Base-by-base conservation (phyloP, 2,329 filamentous ascomycete species). In the Lachnellula cervina region DNA sequence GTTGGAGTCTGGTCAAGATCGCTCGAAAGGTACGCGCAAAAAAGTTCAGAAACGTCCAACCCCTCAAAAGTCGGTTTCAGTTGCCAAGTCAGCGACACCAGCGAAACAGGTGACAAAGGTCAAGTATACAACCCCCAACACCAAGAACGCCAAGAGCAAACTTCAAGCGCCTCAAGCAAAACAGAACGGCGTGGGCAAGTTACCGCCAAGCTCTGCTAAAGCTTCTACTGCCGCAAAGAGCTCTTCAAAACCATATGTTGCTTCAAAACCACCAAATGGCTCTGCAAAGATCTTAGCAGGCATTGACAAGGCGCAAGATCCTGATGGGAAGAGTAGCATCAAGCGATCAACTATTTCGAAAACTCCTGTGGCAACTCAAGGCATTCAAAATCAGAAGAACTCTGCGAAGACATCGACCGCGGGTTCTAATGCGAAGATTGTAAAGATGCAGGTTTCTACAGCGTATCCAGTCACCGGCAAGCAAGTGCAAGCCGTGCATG, bases 1-100 rank as follows among this genome's bases (percentile, higher is more conserved):
- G 35, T 43, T 59, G 19, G 38, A 52, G 23, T 35, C 47, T 32
- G 46, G 21, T 14, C 37, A 48, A 28, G 47, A 51, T 16, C 52
- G 52, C 16, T 37, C 53, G 8, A 53, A 54, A 59, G 57, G 57
- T 59, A 59, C 34, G 55, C 53, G 47, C 35, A 21, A 49, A 35
- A 44, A 25, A 38, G 17, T 44, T 21, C 47, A 51, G 38, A 9
- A 16, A 23, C 38, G 49, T 45, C 21, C 23, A 55, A 47, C 21
- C 43, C 43, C 37, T 21, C 11, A 46, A 49, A 56, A 52, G 21
- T n/a, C 17, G 13, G 9, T 23, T 34, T 14, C n/a, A 34, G 19
- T 14, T 16, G 49, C n/a, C 25, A 35, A 32, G 23, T n/a, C 37
- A 25, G 43, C 37, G 43, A 25, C 16, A 17, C 38, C 34, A 38